Evolutionary conservation across 108 stramenopile genomes (phyloP).

Genomic region (Pseudonitzschia delicatissima): DNA sequence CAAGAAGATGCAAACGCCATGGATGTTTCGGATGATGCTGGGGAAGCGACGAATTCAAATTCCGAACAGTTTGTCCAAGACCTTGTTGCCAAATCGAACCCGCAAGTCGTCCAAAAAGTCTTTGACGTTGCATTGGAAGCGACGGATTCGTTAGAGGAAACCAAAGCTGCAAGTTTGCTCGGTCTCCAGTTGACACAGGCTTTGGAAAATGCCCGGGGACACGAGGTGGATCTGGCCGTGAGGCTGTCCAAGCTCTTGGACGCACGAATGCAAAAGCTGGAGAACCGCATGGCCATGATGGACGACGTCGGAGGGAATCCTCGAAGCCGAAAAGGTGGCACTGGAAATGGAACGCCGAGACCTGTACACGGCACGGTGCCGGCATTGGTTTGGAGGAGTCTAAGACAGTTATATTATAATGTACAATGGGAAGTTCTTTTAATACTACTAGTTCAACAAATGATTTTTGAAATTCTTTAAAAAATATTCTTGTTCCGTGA

Average conservation of each 20-base stretch:
- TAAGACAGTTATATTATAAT: too few species aligned
- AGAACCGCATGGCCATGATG: slow-evolving; percentile 72
- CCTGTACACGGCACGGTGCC: slow-evolving; percentile 80
- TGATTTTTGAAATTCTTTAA: too few species aligned
- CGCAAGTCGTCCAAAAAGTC: slow-evolving; percentile 43
- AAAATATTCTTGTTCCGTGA: too few species aligned
- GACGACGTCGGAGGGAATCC: slow-evolving; percentile 85
- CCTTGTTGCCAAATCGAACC: slow-evolving; percentile 47
- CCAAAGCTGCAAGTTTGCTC: slow-evolving; percentile 52
- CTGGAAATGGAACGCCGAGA: slow-evolving; percentile 86
- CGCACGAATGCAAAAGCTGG: slow-evolving; percentile 74
- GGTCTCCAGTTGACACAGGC: slow-evolving; percentile 56
- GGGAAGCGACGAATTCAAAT: background rate
- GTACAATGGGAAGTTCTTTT: too few species aligned
- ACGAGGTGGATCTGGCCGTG: slow-evolving; percentile 47
- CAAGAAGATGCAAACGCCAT: slow-evolving; percentile 12
- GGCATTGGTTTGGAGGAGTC: slow-evolving; percentile 73
- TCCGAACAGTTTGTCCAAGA: slow-evolving; percentile 27
- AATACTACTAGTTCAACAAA: too few species aligned
- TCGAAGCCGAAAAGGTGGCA: slow-evolving; percentile 85
- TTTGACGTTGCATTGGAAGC: slow-evolving; percentile 55
- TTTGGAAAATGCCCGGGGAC: slow-evolving; percentile 38
- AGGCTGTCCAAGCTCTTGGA: slow-evolving; percentile 71
- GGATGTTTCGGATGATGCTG: background rate
- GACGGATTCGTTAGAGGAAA: slow-evolving; percentile 41